Percentiles rank a stretch among this genome's conserved stretches.
phyloP scores from a whole-genome alignment of 768 basidiomycete species.

The Xanthoconium stramineum region DNA sequence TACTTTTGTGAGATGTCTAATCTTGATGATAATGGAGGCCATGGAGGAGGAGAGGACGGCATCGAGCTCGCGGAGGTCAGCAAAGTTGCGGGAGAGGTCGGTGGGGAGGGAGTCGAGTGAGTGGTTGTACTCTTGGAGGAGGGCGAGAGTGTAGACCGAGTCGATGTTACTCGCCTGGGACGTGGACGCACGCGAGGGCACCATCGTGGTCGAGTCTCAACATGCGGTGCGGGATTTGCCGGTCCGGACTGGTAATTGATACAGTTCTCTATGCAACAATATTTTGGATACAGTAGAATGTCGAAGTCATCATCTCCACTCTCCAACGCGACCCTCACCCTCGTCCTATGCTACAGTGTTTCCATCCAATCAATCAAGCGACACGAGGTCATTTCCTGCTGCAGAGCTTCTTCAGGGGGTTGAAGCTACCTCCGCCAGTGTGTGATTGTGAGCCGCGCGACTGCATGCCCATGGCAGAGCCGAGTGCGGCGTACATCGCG shows the following conservation, averaged over 20 bases:
- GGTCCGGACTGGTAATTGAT: constrained; percentile 22
- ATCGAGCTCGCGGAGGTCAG: constrained; percentile 97
- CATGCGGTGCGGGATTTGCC: constrained; percentile 25
- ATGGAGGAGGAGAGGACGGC: constrained; percentile 93
- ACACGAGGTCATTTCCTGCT: constrained; percentile 21
- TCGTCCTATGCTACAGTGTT: constrained; percentile 29
- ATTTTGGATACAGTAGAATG: constrained; percentile 20
- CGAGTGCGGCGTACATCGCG: constrained; percentile 54
- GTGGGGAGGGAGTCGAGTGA: constrained; percentile 90
- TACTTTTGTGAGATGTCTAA: constrained; percentile 70
- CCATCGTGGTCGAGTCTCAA: constrained; percentile 25
- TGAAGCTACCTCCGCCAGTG: constrained; percentile 25
- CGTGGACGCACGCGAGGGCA: constrained; percentile 33
- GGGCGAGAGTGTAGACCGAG: constrained; percentile 59
- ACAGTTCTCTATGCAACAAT: constrained; percentile 23
- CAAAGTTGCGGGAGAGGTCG: constrained; percentile 91
- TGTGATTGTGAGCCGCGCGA: constrained; percentile 22
- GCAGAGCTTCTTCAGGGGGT: constrained; percentile 37
- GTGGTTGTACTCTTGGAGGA: constrained; percentile 84
- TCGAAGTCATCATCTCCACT: constrained; percentile 13
- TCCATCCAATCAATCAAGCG: not conserved
- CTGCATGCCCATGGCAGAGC: constrained; percentile 27
- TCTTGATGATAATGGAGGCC: constrained; percentile 74
- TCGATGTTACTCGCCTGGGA: constrained; percentile 32
- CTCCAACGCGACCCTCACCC: not conserved